Conservation (phyloP, 2,329 filamentous ascomycete genomes). For the Cercospora sesami region DNA sequence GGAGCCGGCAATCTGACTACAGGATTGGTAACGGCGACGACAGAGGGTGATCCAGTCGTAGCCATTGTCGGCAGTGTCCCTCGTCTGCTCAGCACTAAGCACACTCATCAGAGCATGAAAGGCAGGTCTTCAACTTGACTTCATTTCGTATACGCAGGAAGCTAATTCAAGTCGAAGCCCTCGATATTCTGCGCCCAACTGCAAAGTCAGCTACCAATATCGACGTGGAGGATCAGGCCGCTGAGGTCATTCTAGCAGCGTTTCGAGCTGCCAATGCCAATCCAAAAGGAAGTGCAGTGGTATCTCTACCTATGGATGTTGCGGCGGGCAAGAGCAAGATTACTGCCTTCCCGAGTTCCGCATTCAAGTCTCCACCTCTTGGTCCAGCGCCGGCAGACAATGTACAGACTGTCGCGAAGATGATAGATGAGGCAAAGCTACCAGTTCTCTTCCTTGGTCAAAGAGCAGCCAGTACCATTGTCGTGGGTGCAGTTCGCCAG, state of each 20-base stretch:
- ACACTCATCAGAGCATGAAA: constrained; percentile 52
- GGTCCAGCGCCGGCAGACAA: constrained; percentile 42
- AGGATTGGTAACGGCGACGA: constrained; percentile 50
- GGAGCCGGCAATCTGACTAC: constrained; percentile 52
- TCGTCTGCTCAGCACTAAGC: constrained; percentile 46
- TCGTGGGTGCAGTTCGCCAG: constrained; percentile 46
- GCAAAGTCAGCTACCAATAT: constrained; percentile 47
- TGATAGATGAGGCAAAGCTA: constrained; percentile 38
- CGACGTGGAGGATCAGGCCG: constrained; percentile 51
- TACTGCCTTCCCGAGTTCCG: constrained; percentile 42
- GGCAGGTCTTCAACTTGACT: not conserved
- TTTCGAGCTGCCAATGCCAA: constrained; percentile 47
- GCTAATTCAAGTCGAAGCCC: constrained; percentile 26
- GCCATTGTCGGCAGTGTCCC: constrained; percentile 53
- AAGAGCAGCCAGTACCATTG: constrained; percentile 44
- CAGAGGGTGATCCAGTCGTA: constrained; percentile 46
- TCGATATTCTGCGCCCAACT: constrained; percentile 48
- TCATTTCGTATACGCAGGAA: not conserved
- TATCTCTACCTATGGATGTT: constrained; percentile 51
- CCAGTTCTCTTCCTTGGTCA: constrained; percentile 52
- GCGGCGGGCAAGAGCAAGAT: constrained; percentile 44
- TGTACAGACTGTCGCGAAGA: constrained; percentile 40
- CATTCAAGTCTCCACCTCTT: constrained; percentile 46
- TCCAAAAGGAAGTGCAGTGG: constrained; percentile 48
- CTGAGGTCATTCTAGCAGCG: constrained; percentile 50